These are phyloP conservation scores for Fennellomyces sp. DNA, from an alignment of 371 early-diverging fungal species.

Conservation along the genomic window DNA sequence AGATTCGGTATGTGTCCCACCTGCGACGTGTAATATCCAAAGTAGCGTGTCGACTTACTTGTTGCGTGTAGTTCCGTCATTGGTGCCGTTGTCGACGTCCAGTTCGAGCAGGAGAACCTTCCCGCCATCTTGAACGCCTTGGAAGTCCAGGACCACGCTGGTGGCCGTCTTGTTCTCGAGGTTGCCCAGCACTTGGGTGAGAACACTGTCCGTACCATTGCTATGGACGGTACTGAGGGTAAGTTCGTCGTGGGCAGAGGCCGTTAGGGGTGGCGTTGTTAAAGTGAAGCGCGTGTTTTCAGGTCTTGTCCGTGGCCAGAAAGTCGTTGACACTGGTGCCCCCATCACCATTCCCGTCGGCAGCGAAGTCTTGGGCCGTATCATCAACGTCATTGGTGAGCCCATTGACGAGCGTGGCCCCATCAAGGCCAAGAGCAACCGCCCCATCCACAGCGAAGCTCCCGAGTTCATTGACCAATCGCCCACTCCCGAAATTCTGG, in stretches of 20 bases:
- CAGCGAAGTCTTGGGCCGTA: slow-evolving; percentile 95
- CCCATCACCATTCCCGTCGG: slow-evolving; percentile 97
- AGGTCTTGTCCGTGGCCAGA: slow-evolving; percentile 97
- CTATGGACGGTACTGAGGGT: slow-evolving; percentile 93
- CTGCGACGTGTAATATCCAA: neutral
- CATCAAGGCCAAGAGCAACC: slow-evolving; percentile 80
- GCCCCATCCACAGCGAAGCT: slow-evolving; percentile 89
- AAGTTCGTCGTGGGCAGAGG: slow-evolving; percentile 55
- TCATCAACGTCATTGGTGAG: slow-evolving; percentile 99
- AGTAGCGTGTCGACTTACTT: neutral
- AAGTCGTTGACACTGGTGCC: slow-evolving; percentile 92
- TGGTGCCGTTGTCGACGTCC: slow-evolving; percentile 98
- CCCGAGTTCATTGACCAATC: slow-evolving; percentile 94
- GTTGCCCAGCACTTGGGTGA: slow-evolving; percentile 98
- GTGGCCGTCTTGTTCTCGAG: slow-evolving; percentile 92
- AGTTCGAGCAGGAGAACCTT: slow-evolving; percentile 87
- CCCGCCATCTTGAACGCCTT: slow-evolving; percentile 97
- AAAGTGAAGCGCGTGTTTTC: slow-evolving; percentile 1
- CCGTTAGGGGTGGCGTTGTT: neutral
- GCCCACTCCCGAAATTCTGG: slow-evolving; percentile 94
- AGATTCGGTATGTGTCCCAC: slow-evolving; percentile 34
- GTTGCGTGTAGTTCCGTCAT: neutral
- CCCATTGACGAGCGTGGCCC: slow-evolving; percentile 98
- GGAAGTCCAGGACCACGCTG: slow-evolving; percentile 84
- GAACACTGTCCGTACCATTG: slow-evolving; percentile 98